A percentile compares a stretch with the other conserved stretches of the same genome.
These are phyloP conservation scores for Prunus padus DNA, from an alignment of 306 rosid species.

Conservation along the genomic window DNA sequence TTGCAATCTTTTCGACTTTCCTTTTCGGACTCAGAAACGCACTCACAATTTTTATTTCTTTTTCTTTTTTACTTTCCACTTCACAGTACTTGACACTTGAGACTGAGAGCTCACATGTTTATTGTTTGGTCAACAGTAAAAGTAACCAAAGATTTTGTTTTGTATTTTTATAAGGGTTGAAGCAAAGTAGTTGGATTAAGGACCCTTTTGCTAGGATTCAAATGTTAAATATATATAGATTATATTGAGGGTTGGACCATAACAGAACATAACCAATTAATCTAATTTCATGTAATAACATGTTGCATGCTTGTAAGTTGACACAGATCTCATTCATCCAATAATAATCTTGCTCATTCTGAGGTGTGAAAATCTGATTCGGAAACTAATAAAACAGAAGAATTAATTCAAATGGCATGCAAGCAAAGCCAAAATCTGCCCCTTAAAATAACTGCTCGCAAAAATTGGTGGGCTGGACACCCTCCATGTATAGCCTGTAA, in stretches of 20 bases:
- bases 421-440: not conserved
- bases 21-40: slow-evolving; percentile 1
- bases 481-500: slow-evolving; percentile 16
- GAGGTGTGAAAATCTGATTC: not conserved
- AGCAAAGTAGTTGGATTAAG: too few relatives aligned
- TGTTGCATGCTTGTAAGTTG: too few relatives aligned
- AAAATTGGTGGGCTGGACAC: not conserved
- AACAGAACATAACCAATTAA: not conserved
- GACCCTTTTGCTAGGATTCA: too few relatives aligned
- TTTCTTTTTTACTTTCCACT: not conserved
- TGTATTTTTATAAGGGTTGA: too few relatives aligned
- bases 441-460: slow-evolving; percentile 7
- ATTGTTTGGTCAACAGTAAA: not conserved
- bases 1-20: not conserved
- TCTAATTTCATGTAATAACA: too few relatives aligned
- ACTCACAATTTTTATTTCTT: not conserved
- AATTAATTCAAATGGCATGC: not conserved
- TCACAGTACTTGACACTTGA: slow-evolving; percentile 3
- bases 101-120: not conserved
- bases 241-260: too few relatives aligned
- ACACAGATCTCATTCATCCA: not conserved
- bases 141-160: not conserved
- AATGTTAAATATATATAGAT: too few relatives aligned
- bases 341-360: not conserved
- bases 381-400: not conserved